A percentile compares a stretch with the other conserved stretches of the same genome.
These are phyloP conservation scores for Neofusicoccum sp. DNA, from an alignment of 2,329 filamentous ascomycete species.

Conservation along the genomic window DNA sequence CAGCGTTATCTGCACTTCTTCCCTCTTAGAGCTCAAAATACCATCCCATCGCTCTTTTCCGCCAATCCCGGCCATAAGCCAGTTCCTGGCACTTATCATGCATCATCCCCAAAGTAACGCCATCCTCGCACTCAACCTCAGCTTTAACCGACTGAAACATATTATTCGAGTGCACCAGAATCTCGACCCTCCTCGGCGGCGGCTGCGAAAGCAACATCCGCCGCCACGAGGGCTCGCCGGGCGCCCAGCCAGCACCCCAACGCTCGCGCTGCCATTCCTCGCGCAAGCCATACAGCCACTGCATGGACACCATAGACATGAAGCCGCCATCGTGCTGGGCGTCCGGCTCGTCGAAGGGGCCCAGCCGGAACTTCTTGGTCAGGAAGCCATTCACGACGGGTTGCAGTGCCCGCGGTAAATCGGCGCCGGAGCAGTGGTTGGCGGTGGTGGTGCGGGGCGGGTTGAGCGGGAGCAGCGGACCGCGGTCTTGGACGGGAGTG, in stretches of 20 bases:
- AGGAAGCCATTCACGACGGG: neutral
- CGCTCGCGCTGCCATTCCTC: neutral
- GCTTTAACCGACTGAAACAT: constrained; percentile 7
- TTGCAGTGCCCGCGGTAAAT: neutral
- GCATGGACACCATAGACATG: constrained; percentile 15
- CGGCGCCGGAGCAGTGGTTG: neutral
- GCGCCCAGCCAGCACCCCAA: neutral
- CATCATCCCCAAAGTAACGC: constrained; percentile 11
- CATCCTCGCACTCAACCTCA: constrained; percentile 4
- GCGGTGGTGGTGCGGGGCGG: neutral
- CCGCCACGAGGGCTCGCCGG: constrained; percentile 7
- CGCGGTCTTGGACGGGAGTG: neutral
- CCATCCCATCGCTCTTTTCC: constrained; percentile 11
- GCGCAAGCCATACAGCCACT: neutral
- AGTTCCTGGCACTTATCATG: neutral
- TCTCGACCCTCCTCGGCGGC: constrained; percentile 14
- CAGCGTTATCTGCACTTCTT: constrained; percentile 29
- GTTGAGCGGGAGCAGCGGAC: neutral
- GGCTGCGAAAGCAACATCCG: constrained; percentile 13
- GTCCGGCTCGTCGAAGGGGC: constrained; percentile 9
- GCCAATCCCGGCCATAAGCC: neutral
- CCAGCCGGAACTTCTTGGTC: constrained; percentile 1
- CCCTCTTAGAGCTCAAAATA: constrained; percentile 22
- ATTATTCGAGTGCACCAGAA: neutral
- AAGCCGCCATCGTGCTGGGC: constrained; percentile 10